These are phyloP conservation scores for Linaria vulgaris DNA, from an alignment of 257 asterid species.

Conservation along the genomic window DNA sequence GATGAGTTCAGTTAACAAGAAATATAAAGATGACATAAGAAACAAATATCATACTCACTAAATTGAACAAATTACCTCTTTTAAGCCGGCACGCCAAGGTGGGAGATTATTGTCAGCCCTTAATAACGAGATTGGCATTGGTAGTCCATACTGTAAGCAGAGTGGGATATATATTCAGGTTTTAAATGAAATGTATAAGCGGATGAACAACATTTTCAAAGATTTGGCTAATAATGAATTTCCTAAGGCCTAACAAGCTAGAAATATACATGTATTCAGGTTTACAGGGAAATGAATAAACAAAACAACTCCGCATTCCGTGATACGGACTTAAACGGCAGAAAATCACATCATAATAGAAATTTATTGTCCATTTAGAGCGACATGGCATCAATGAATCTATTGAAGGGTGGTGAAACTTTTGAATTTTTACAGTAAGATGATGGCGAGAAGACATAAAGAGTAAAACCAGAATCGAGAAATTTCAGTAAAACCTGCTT, in stretches of 20 bases:
- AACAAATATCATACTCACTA: not conserved
- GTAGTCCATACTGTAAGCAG: slow-evolving; percentile 84
- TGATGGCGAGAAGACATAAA: slow-evolving; percentile 7
- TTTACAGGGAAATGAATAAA: not conserved
- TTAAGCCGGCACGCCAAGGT: slow-evolving; percentile 89
- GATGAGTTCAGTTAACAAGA: slow-evolving; percentile 2
- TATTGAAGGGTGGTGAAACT: not conserved
- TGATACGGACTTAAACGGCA: not conserved
- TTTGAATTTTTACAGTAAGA: slow-evolving; percentile 13
- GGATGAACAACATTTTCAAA: not conserved
- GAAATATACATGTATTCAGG: slow-evolving; percentile 8
- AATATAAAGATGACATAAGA: slow-evolving; percentile 11
- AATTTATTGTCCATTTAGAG: not conserved
- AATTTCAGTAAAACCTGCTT: slow-evolving; percentile 55
- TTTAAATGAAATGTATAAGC: not conserved
- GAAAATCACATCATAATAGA: too few relatives aligned
- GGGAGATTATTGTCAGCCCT: slow-evolving; percentile 99
- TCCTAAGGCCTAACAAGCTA: not conserved
- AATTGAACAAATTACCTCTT: slow-evolving; percentile 57
- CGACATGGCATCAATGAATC: not conserved
- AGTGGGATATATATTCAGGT: slow-evolving; percentile 4
- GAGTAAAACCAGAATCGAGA: not conserved
- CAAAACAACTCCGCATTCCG: not conserved
- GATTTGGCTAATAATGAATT: not conserved
- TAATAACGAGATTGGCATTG: slow-evolving; percentile 73